A percentile compares a stretch with the other conserved stretches of the same genome.
phyloP scores from a whole-genome alignment of 148 eudicot genomes.

The Rhododendron ovatum region DNA sequence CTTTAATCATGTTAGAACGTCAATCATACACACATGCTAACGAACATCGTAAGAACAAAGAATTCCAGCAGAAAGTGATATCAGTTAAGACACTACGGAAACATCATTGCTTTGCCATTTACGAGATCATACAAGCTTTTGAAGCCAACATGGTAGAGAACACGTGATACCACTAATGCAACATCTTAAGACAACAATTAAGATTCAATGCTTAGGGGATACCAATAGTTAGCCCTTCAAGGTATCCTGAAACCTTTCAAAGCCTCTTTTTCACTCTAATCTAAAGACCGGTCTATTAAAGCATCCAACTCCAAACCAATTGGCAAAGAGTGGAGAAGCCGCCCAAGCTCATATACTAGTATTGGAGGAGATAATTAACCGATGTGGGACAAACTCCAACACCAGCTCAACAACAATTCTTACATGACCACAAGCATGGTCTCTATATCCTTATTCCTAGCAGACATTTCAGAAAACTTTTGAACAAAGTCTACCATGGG shows the following conservation, averaged over 20 bases:
- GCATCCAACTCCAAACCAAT: too few relatives aligned
- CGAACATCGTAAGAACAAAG: neutral
- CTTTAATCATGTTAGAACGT: neutral
- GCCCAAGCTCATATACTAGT: too few relatives aligned
- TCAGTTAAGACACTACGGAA: neutral
- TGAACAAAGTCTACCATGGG: neutral
- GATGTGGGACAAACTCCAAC: too few relatives aligned
- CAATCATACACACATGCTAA: neutral
- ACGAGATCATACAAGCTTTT: constrained; percentile 1
- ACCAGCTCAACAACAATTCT: neutral
- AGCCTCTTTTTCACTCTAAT: neutral
- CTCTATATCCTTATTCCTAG: neutral
- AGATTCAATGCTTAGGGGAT: neutral
- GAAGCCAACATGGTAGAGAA: neutral
- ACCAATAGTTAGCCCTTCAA: neutral
- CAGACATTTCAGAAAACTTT: neutral
- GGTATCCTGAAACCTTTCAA: neutral
- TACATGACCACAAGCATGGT: neutral
- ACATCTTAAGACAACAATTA: neutral
- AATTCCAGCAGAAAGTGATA: neutral
- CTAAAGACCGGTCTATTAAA: neutral
- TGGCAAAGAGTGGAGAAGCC: too few relatives aligned
- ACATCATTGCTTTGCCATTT: neutral
- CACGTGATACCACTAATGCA: neutral
- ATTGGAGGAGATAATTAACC: too few relatives aligned